Evolutionary conservation across 768 basidiomycete genomes (phyloP), one percentile per base, ranked within the genome.

Genomic region (Lyophyllum shimeji): DNA sequence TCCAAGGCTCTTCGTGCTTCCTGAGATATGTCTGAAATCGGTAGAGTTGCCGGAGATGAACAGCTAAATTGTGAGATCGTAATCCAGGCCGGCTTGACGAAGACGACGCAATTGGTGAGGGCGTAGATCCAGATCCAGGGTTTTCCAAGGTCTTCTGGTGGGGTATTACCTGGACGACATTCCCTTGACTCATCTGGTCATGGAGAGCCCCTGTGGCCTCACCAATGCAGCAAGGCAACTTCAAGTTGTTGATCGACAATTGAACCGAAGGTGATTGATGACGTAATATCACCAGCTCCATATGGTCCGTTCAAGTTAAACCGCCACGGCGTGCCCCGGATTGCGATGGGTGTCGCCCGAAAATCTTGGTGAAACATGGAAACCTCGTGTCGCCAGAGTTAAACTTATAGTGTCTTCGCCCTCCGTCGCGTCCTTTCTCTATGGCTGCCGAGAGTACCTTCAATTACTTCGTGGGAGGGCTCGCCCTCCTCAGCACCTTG

Each of bases 1-100:
- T 31, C 67, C 70, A 69, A 48, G 60, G 61, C 37, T 25, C 2
- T 55, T 70, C 69, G 15, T 25, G 11, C 20, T 49, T 25, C 0
- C 18, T 51, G 25, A 53, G 44, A 2, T n/a, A 12, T 46, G 53
- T 31, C n/a, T 27, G 45, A 18, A 17, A 29, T 46, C 24, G 11
- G 34, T 48, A 18, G 21, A 43, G 48, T 24, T 39, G 29, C 31
- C 46, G 46, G 20, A 48, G 46, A 29, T 48, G 46, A 33, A 48
- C 15, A 12, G 46, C 46, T n/a, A 48, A 18, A 20, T 25, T 49
- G 33, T 49, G 48, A 43, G 52, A 29, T 37, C 20, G 7, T 37
- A 37, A 24, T n/a, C 46, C 52, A 37, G 45, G 21, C 7, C 13
- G 17, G 29, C 39, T 39, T 40, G 40, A 18, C 21, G 24, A 21